Conservation (phyloP, 1,139 yeast species). For the Pneumocystis canis region DNA sequence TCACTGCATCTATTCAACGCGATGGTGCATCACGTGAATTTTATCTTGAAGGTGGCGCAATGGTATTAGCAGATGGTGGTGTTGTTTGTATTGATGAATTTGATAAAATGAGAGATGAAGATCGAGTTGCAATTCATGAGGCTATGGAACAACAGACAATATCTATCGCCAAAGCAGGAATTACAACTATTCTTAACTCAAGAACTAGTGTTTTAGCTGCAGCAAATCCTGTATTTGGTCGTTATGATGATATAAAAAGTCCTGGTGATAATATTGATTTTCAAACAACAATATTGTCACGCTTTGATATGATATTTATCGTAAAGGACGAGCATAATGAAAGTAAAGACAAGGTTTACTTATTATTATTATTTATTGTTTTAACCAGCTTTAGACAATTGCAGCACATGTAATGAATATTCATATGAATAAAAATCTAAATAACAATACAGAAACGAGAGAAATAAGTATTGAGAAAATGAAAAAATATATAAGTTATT, state of each 20-base stretch:
- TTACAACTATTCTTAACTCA: constrained; percentile 86
- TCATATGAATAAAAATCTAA: constrained; percentile 60
- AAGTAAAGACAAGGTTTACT: constrained; percentile 39
- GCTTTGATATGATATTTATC: constrained; percentile 96
- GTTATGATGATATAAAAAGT: constrained; percentile 87
- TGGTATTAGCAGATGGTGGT: constrained; percentile 98
- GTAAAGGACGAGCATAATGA: constrained; percentile 92
- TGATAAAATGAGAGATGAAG: constrained; percentile 98
- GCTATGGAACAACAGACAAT: constrained; percentile 99
- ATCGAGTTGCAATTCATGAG: constrained; percentile 96
- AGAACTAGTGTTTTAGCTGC: constrained; percentile 95
- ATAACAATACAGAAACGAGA: constrained; percentile 40
- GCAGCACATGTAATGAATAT: constrained; percentile 93
- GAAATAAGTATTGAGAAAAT: constrained; percentile 82
- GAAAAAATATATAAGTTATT: constrained; percentile 86
- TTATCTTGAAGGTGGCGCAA: constrained; percentile 96
- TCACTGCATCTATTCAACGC: constrained; percentile 93
- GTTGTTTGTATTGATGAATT: constrained; percentile 98
- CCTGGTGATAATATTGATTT: constrained; percentile 98
- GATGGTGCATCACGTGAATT: constrained; percentile 80
- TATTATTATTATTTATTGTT: background rate
- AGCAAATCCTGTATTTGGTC: constrained; percentile 92
- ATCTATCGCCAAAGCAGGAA: constrained; percentile 98
- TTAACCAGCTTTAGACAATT: constrained; percentile 37
- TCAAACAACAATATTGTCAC: constrained; percentile 88